Evolutionary conservation across 1,139 yeast species (phyloP), one percentile per base, ranked within the genome.

Genomic region (Kurtzmaniella quercitrusa): DNA sequence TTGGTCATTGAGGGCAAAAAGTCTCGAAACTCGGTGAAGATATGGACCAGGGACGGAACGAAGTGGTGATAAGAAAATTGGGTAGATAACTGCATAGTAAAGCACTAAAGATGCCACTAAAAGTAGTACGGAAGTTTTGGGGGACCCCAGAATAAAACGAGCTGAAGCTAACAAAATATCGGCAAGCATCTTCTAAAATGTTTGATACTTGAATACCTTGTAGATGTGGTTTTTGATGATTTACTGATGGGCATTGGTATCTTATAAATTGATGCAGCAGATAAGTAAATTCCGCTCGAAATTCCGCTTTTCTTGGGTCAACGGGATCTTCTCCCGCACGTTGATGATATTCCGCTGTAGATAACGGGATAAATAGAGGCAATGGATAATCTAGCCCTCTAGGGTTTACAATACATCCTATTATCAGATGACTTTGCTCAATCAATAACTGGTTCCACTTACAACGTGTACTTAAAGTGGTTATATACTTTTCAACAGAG

Each of bases 11-110:
- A 80, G 65, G 12, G 77, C 70, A 52, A 77, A 78, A 27, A 73
- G 59, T 25, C 60, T 58, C 1, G 83, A 63, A 1, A 63, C 45
- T 23, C 83, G 69, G 49, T 81, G 72, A 12, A 74, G 52, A 43
- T 66, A 68, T 0, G 90, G 90, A 0, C 90, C 90, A 0, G 90
- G 90, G 3, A 83, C 57, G 16, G 59, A 47, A 38, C 75, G 60
- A 9, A 83, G 57, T 12, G 85, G 83, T 38, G 79, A 77, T 4
- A 77, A 45, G 40, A 56, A 60, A 25, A 79, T 61, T 3, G 84
- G 83, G 43, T 70, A 66, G 1, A 79, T 40, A 2, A 73, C 39
- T 31, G 68, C 57, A 34, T 59, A 50, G 54, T 72, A 71, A 0
- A 31, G 14, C 17, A 31, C 21, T 21, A 16, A 21, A 3, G 25